These are phyloP conservation scores for Syzygium jambos DNA, from an alignment of 345 rosid species.

Conservation along the genomic window DNA sequence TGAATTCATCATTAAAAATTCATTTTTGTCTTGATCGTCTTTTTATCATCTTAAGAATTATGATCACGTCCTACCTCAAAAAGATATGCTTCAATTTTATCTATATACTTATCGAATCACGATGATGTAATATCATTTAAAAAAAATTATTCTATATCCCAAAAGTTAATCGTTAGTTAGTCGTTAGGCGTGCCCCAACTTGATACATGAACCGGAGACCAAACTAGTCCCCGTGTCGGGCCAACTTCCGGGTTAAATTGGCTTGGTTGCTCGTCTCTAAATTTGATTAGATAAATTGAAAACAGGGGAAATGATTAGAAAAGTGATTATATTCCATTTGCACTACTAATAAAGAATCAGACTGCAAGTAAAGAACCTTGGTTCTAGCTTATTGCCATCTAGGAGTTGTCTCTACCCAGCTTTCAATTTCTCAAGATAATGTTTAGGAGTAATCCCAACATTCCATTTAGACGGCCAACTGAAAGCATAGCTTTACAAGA, in stretches of 20 bases:
- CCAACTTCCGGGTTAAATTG: fast-evolving
- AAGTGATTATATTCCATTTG: no score
- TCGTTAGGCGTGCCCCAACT: background rate
- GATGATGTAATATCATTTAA: background rate
- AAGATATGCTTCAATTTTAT: background rate
- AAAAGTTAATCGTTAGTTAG: background rate
- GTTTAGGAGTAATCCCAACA: background rate
- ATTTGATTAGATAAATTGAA: background rate
- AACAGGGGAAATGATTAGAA: background rate
- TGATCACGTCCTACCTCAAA: background rate
- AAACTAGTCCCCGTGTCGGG: background rate
- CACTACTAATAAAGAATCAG: no score
- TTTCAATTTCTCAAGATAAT: background rate
- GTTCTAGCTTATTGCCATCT: constrained; percentile 58
- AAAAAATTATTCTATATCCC: background rate
- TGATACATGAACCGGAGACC: background rate
- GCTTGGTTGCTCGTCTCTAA: background rate
- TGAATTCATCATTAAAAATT: background rate
- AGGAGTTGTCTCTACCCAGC: no score
- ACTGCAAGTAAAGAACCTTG: constrained; percentile 9
- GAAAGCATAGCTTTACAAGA: background rate
- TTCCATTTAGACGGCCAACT: background rate
- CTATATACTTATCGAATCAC: background rate
- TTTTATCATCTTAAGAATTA: background rate
- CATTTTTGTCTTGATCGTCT: background rate